Base-by-base conservation (phyloP, 306 rosid species). In the Quercus dentata region DNA sequence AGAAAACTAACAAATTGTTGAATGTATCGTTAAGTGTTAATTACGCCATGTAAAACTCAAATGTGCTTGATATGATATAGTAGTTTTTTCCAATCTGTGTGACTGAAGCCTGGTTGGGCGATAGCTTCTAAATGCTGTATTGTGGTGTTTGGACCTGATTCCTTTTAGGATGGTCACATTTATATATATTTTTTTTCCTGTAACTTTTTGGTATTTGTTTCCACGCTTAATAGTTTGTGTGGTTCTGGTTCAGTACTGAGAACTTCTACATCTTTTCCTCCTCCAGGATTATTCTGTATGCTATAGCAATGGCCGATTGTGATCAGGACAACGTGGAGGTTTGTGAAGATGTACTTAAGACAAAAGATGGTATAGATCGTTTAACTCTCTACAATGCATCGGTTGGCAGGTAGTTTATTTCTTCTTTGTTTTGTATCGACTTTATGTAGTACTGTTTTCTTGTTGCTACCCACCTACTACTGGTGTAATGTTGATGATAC, bases 241-340 rank as follows among this genome's bases (percentile, higher is more conserved):
- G 51, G 9, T 67, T 67, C 27, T 67, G 51, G 19, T 67, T 67
- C 71, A 3, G 12, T 35, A 31, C 20, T 67, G 25, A 33, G 51
- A 67, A 30, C 11, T 33, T 31, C 5, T 33, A 5, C 3, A 11
- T 59, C 23, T 64, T 64, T 13, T 67, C 35, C 5, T 73, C 56
- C 15, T 77, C 31, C 85, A 95, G 99, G 94, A 90, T 90, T 80
- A 82, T 95, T 83, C 82, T 93, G 76, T 95, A 93, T 86, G 95
- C 97, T 78, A 91, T 95, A 79, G 92, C 93, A 62, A 77, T 93
- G 92, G 88, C 82, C 54, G 98, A 95, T 85, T 87, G 76, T 46
- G 94, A 95, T 84, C 99, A 95, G 79, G 90, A 82, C 52, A 82
- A 87, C 81, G 58, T 20, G 17, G 87, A 82, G 78, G 73, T 81